Conservation (phyloP, 169 alveolate genomes). For the Miamiensis avidus region DNA sequence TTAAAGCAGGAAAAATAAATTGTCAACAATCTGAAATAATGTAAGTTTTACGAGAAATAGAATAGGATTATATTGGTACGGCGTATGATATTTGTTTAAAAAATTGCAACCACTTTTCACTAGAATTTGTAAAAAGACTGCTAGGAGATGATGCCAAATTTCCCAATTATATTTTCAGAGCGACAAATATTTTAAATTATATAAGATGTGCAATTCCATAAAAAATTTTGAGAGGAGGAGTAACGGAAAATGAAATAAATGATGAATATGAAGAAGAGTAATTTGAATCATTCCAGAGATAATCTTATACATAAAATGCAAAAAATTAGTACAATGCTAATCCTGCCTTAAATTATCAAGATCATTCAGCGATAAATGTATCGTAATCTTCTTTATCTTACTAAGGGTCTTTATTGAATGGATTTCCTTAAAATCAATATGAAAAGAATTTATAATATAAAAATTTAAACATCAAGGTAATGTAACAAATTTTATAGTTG, state of each 20-base stretch:
- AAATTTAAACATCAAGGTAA: too few species aligned
- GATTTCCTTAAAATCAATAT: too few species aligned
- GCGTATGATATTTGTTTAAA: neutral
- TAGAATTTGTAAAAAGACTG: neutral
- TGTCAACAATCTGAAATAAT: neutral
- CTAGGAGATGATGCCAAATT: neutral
- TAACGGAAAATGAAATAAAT: too few species aligned
- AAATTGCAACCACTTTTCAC: neutral
- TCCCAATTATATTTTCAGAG: neutral
- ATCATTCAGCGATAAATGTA: too few species aligned
- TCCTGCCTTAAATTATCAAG: too few species aligned
- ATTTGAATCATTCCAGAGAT: too few species aligned
- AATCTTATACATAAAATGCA: too few species aligned
- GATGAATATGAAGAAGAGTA: neutral
- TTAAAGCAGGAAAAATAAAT: neutral
- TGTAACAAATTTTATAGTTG: too few species aligned
- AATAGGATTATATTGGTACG: neutral
- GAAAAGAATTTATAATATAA: too few species aligned
- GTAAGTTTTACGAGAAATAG: neutral
- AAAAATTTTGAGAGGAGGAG: neutral
- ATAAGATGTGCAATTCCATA: neutral
- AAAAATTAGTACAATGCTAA: too few species aligned
- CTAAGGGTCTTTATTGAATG: too few species aligned
- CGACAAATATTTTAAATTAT: neutral
- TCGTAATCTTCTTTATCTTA: too few species aligned